These are phyloP conservation scores for Phytophthora citrophthora DNA, from an alignment of 352 stramenopile species.

Conservation along the genomic window DNA sequence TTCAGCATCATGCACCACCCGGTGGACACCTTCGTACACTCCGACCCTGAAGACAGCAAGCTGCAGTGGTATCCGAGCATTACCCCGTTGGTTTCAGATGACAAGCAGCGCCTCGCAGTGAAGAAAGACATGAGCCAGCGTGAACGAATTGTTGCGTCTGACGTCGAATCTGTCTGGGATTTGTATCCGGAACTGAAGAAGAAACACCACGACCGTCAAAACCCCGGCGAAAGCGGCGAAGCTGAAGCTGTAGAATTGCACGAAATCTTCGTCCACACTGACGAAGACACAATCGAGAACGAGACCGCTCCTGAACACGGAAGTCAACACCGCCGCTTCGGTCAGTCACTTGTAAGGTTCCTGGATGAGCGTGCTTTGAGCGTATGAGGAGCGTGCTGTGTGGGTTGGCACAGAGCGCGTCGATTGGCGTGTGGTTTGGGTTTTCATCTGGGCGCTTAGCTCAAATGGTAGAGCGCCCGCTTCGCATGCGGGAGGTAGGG, in stretches of 20 bases:
- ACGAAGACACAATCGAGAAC: slow-evolving; percentile 42
- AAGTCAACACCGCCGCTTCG: slow-evolving; percentile 29
- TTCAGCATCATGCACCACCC: slow-evolving; percentile 90
- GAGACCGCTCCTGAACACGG: slow-evolving; percentile 3
- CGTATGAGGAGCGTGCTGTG: too few relatives aligned
- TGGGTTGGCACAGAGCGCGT: too few relatives aligned
- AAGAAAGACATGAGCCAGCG: slow-evolving; percentile 79
- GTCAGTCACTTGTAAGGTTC: slow-evolving; percentile 63
- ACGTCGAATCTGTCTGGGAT: slow-evolving; percentile 78
- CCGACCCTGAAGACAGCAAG: slow-evolving; percentile 19
- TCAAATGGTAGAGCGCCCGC: too few relatives aligned
- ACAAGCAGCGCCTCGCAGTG: slow-evolving; percentile 53
- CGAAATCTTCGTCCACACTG: slow-evolving; percentile 69
- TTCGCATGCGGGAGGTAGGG: too few relatives aligned
- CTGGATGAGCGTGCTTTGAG: too few relatives aligned
- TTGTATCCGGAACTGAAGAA: slow-evolving; percentile 71
- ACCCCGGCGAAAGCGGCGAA: slow-evolving; percentile 38
- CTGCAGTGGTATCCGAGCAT: slow-evolving; percentile 72
- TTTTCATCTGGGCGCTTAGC: too few relatives aligned
- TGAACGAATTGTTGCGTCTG: slow-evolving; percentile 68
- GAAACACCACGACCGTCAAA: slow-evolving; percentile 41
- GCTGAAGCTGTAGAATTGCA: slow-evolving; percentile 42
- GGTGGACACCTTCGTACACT: slow-evolving; percentile 70
- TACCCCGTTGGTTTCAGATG: slow-evolving; percentile 63
- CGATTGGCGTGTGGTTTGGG: too few relatives aligned